Base-by-base conservation (phyloP, 1,284 basidiomycete species). In the Apiotrichum gracile region DNA sequence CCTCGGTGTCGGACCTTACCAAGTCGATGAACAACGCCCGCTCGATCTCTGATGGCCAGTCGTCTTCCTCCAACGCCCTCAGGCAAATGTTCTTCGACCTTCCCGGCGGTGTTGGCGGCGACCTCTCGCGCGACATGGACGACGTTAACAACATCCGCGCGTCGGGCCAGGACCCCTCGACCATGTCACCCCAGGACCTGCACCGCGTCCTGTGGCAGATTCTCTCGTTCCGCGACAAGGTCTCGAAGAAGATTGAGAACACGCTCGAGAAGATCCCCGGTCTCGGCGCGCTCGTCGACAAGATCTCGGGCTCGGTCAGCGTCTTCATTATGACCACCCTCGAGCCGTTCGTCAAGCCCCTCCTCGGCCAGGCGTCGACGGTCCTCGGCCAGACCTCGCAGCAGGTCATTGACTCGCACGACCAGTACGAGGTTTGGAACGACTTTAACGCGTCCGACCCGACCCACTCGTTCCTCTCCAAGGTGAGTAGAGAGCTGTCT, bases 131-230 rank as follows among this genome's bases (percentile, higher is more conserved):
- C 19, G 88, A 91, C 40, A 82, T 94, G 79, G 84, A 88, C 42
- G 78, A 78, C 40, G 81, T 92, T 53, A 82, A 87, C 65, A 79
- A 82, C 25, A 85, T 90, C 54, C 78, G 87, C 21, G 83, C 72
- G n/a, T 62, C 82, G 4, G 78, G 80, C 12, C 84, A 85, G 68
- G 78, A 79, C 46, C 87, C 86, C 0, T 82, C 85, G 59, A 82
- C 86, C 40, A 89, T 96, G 90, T 84, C 77, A 51, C 91, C 92
- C 1, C 88, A 93, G 70, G 91, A 96, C 73, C 68, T 94, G 55
- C 87, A 93, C 73, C 52, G 47, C 3, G 83, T 84, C 4, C 75
- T 94, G 16, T 94, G 91, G 91, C 83, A 88, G 74, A 84, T 96
- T 13, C 74, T 96, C 65, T 84, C 80, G 42, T 92, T 93, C 75